Evolutionary conservation across 805 yeast species (phyloP).

Genomic region (Candida insectalens): DNA sequence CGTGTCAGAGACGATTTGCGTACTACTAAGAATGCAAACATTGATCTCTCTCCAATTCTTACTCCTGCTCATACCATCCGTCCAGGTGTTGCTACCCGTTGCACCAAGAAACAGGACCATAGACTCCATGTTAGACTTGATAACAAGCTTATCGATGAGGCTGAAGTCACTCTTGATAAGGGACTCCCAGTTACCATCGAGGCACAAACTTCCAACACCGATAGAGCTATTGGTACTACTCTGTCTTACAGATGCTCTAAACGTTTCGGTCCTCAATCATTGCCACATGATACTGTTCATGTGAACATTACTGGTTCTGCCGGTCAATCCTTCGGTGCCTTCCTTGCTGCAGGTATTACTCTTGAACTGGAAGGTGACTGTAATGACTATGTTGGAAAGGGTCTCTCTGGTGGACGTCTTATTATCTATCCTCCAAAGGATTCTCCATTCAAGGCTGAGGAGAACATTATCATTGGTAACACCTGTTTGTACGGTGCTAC

Average conservation of each 20-base stretch:
- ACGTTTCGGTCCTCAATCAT: constrained; percentile 83
- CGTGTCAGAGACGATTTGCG: constrained; percentile 76
- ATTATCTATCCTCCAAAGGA: constrained; percentile 86
- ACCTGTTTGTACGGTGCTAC: constrained; percentile 98
- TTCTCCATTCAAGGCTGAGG: constrained; percentile 84
- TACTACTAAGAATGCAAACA: constrained; percentile 81
- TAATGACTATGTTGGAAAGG: constrained; percentile 96
- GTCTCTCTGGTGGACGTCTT: constrained; percentile 90
- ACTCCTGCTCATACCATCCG: constrained; percentile 96
- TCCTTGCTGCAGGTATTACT: constrained; percentile 92
- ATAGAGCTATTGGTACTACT: constrained; percentile 93
- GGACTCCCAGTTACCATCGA: constrained; percentile 95
- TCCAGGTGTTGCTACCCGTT: constrained; percentile 93
- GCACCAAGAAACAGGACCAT: constrained; percentile 90
- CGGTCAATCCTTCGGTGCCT: constrained; percentile 98
- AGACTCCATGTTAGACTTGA: constrained; percentile 87
- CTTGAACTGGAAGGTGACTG: constrained; percentile 95
- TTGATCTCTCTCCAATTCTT: constrained; percentile 85
- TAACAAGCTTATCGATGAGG: constrained; percentile 91
- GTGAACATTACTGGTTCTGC: constrained; percentile 90
- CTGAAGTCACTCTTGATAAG: constrained; percentile 88
- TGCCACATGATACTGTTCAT: constrained; percentile 94
- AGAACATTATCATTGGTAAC: constrained; percentile 93
- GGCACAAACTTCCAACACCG: constrained; percentile 90
- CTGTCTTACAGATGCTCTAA: constrained; percentile 90